phyloP scores from a whole-genome alignment of 148 eudicot species.

The Rhododendron ferrugineum region DNA sequence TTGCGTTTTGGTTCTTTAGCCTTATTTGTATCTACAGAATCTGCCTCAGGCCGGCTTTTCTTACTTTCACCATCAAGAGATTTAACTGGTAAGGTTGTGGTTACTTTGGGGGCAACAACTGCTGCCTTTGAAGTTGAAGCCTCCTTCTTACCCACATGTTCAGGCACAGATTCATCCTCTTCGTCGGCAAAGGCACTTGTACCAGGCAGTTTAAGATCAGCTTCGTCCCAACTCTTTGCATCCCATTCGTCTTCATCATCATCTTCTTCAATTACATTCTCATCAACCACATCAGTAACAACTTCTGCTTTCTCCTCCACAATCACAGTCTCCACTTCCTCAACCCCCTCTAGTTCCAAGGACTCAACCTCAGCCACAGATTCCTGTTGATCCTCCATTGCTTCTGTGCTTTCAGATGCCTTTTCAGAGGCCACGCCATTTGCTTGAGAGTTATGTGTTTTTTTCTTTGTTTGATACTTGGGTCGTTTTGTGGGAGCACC shows the following conservation, averaged over 20 bases:
- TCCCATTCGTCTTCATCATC: slow-evolving; percentile 90
- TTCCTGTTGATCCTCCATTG: slow-evolving; percentile 40
- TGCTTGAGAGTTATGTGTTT: slow-evolving; percentile 43
- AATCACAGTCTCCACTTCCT: slow-evolving; percentile 21
- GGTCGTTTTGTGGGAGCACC: slow-evolving; percentile 59
- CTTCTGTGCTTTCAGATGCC: slow-evolving; percentile 33
- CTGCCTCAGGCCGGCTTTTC: slow-evolving; percentile 26
- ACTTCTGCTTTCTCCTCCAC: slow-evolving; percentile 40
- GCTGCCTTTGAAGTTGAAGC: slow-evolving; percentile 25
- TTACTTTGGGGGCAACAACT: slow-evolving; percentile 17
- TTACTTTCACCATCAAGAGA: slow-evolving; percentile 29
- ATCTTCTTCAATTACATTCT: slow-evolving; percentile 38
- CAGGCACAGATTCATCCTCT: slow-evolving; percentile 66
- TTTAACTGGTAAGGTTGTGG: slow-evolving; percentile 19
- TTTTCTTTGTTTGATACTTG: slow-evolving; percentile 63
- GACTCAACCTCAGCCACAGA: slow-evolving; percentile 31
- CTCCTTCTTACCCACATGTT: slow-evolving; percentile 37
- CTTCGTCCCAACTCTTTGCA: slow-evolving; percentile 94
- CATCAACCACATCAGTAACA: slow-evolving; percentile 36
- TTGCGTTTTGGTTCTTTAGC: slow-evolving; percentile 25
- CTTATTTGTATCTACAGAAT: slow-evolving; percentile 26
- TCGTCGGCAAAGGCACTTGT: slow-evolving; percentile 78
- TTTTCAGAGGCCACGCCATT: slow-evolving; percentile 37
- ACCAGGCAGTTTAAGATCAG: slow-evolving; percentile 59
- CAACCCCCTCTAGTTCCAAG: slow-evolving; percentile 43